Evolutionary conservation across 345 rosid species (phyloP).

Genomic region (Syzygium jambos): DNA sequence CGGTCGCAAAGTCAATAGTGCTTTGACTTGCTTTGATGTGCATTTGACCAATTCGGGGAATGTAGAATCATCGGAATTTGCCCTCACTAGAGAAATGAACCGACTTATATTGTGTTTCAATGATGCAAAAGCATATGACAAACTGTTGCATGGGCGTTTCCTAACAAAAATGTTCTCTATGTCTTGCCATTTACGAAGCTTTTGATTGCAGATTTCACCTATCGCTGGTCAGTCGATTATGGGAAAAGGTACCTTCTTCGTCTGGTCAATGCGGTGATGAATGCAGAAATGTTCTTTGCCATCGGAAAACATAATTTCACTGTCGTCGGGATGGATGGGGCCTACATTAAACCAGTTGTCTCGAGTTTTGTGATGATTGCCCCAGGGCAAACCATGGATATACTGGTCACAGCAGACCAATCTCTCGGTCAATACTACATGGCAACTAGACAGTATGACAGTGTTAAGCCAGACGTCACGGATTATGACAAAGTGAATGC

Average conservation of each 20-base stretch:
- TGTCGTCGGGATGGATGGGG: conserved; percentile 9
- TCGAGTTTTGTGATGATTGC: conserved; percentile 5
- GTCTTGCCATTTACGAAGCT: not conserved
- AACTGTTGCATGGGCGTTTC: not conserved
- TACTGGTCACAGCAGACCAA: conserved; percentile 10
- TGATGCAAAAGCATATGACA: not conserved
- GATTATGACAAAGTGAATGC: not conserved
- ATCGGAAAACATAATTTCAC: conserved; percentile 9
- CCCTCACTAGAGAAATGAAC: not conserved
- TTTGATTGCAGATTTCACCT: conserved; percentile 1
- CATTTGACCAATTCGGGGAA: not conserved
- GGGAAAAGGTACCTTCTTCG: conserved; percentile 10
- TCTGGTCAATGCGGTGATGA: conserved; percentile 6
- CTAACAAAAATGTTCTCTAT: not conserved
- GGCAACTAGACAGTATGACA: conserved; percentile 6
- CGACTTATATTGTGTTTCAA: not conserved
- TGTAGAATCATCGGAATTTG: not conserved
- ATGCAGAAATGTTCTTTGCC: conserved; percentile 10
- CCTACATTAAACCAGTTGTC: conserved; percentile 10
- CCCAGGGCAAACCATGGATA: conserved; percentile 13
- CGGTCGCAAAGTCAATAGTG: not conserved
- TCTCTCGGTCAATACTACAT: conserved; percentile 6
- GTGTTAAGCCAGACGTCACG: not conserved
- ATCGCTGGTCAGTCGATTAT: not conserved
- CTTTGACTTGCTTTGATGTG: not conserved